A percentile compares a stretch with the other conserved stretches of the same genome.
These are phyloP conservation scores for Gentiana macrophylla DNA, from an alignment of 257 asterid genomes.

Conservation along the genomic window DNA sequence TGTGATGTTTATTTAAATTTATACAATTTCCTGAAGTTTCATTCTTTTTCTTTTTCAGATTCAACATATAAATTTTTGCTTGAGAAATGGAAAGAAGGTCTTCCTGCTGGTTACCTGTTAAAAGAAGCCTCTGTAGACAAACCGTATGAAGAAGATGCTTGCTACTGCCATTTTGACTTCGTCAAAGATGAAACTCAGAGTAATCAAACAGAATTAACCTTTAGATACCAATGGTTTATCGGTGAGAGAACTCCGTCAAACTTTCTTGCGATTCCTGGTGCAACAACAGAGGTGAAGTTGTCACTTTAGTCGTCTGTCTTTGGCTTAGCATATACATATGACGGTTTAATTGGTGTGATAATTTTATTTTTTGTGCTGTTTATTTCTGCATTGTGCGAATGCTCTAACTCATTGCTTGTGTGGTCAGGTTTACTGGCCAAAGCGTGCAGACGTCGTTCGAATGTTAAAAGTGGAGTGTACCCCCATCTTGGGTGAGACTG, in stretches of 20 bases:
- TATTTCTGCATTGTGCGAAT: not conserved
- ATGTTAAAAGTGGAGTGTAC: constrained; percentile 85
- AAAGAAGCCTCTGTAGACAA: constrained; percentile 57
- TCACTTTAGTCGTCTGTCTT: constrained; percentile 6
- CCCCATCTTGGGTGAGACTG: constrained; percentile 58
- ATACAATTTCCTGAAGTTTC: not conserved
- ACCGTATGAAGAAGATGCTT: constrained; percentile 93
- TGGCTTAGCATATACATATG: not conserved
- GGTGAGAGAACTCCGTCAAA: constrained; percentile 70
- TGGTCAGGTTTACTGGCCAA: constrained; percentile 71
- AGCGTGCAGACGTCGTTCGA: constrained; percentile 57
- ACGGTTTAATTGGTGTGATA: no score
- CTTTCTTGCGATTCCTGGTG: constrained; percentile 56
- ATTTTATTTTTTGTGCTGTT: not conserved
- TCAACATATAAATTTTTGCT: constrained; percentile 82
- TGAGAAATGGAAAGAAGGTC: constrained; percentile 92
- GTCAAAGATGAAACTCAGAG: constrained; percentile 45
- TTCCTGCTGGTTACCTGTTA: constrained; percentile 77
- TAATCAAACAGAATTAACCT: constrained; percentile 31
- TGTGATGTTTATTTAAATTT: constrained; percentile 4
- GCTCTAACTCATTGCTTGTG: constrained; percentile 1
- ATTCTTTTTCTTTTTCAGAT: constrained; percentile 39
- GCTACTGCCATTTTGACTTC: constrained; percentile 84
- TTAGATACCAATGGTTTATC: constrained; percentile 83
- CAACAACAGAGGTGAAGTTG: constrained; percentile 56